Percentiles rank a stretch among this genome's conserved stretches.
Evolutionary conservation across 1,284 basidiomycete species (phyloP).

Genomic region (Heterobasidion parviporum): DNA sequence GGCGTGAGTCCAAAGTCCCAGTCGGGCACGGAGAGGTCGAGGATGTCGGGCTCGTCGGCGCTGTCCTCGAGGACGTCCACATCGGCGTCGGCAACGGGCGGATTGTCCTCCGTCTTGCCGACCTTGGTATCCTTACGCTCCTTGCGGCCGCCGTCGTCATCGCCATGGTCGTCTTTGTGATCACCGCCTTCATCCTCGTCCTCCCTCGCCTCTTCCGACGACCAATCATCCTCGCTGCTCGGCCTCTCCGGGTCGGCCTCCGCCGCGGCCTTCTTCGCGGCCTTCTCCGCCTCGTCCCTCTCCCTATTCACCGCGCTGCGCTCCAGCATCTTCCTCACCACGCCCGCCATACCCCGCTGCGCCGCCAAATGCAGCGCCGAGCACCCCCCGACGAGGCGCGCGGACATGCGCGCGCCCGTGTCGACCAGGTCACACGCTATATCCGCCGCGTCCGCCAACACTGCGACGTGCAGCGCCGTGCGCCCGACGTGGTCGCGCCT

Average conservation of each 20-base stretch:
- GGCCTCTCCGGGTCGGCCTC: conserved; percentile 21
- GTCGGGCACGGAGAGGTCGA: conserved; percentile 42
- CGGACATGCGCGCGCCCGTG: conserved; percentile 43
- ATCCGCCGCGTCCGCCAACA: background rate
- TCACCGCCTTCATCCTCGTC: no score
- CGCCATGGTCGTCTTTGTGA: background rate
- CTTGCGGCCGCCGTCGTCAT: conserved; percentile 9
- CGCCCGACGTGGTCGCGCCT: conserved; percentile 52
- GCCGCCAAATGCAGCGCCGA: conserved; percentile 49
- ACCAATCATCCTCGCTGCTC: conserved; percentile 26
- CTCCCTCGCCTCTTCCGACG: conserved; percentile 11
- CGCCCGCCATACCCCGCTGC: conserved; percentile 30
- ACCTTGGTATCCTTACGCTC: background rate
- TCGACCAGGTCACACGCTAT: conserved; percentile 31
- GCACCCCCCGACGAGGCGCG: conserved; percentile 45
- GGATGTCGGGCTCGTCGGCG: conserved; percentile 31
- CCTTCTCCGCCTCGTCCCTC: conserved; percentile 19
- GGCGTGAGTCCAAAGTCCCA: conserved; percentile 51
- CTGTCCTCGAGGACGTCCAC: background rate
- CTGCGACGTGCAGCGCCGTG: conserved; percentile 45
- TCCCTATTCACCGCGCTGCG: conserved; percentile 30
- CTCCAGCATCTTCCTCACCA: conserved; percentile 41
- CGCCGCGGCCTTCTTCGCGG: conserved; percentile 22
- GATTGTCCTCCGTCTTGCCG: no score
- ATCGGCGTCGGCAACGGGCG: no score